Conservation (phyloP, 2,329 filamentous ascomycete genomes). For the Colletotrichum spaethianum region DNA sequence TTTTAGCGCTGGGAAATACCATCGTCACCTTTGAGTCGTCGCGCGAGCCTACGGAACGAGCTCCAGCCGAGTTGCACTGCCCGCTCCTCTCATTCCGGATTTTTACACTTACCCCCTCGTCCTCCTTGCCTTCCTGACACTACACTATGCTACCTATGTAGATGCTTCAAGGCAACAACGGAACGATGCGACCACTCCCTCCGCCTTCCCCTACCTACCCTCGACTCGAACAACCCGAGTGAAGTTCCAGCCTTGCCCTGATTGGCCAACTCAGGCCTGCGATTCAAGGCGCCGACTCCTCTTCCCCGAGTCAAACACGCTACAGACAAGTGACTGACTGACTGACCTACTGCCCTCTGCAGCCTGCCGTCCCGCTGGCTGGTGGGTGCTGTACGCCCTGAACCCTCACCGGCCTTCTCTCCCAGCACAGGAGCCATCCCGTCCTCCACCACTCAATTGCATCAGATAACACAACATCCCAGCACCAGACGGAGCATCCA, state of each 20-base stretch:
- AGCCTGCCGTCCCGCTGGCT: slow-evolving; percentile 1
- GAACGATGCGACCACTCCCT: slow-evolving; percentile 16
- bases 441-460: background rate
- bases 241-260: background rate
- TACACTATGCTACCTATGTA: no score
- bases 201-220: background rate
- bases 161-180: background rate
- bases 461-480: slow-evolving; percentile 14
- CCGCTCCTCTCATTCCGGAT: slow-evolving; percentile 9
- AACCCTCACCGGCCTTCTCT: background rate
- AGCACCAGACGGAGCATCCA: background rate
- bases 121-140: background rate
- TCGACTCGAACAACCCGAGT: background rate
- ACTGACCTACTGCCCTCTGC: background rate
- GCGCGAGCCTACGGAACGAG: slow-evolving; percentile 19
- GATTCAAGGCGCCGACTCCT: slow-evolving; percentile 4
- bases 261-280: slow-evolving; percentile 7
- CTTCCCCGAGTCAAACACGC: slow-evolving; percentile 25
- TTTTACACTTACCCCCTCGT: slow-evolving; percentile 4
- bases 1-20: slow-evolving; percentile 31
- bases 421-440: background rate
- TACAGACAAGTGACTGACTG: slow-evolving; percentile 1
- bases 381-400: background rate
- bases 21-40: slow-evolving; percentile 19
- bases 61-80: slow-evolving; percentile 34